Percentiles rank a stretch among this genome's conserved stretches.
Conservation (phyloP, 2,329 filamentous ascomycete genomes). For the Fusarium sp. region DNA sequence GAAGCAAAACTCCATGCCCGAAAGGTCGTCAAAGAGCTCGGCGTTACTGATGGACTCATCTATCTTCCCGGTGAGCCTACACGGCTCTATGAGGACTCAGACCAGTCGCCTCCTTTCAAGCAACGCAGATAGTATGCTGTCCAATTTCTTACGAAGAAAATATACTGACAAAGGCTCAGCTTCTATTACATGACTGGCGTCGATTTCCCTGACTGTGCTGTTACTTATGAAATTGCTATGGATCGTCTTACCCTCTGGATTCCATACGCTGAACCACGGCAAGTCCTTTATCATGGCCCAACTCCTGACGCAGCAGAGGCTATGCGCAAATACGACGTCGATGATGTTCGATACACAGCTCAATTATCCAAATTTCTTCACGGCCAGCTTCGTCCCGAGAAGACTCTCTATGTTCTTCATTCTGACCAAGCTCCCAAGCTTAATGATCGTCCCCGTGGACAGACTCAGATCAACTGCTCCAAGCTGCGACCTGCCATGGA, state of each 20-base stretch:
- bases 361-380: slow-evolving; percentile 64
- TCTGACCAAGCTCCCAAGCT: slow-evolving; percentile 55
- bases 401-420: slow-evolving; percentile 61
- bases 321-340: slow-evolving; percentile 73
- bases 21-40: slow-evolving; percentile 66
- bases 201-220: slow-evolving; percentile 65
- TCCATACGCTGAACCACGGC: slow-evolving; percentile 72
- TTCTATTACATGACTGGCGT: slow-evolving; percentile 71
- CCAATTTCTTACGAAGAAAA: background rate
- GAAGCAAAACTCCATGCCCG: slow-evolving; percentile 68
- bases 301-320: slow-evolving; percentile 72
- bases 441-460: slow-evolving; percentile 54
- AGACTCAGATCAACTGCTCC: slow-evolving; percentile 60
- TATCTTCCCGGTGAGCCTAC: slow-evolving; percentile 67
- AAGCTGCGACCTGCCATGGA: slow-evolving; percentile 80
- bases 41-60: slow-evolving; percentile 63
- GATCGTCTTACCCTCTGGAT: slow-evolving; percentile 80
- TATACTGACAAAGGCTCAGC: slow-evolving; percentile 50
- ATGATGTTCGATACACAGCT: slow-evolving; percentile 73
- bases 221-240: slow-evolving; percentile 68
- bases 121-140: slow-evolving; percentile 68
- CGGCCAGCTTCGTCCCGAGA: slow-evolving; percentile 56
- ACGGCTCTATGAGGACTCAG: slow-evolving; percentile 68
- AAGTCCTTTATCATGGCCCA: slow-evolving; percentile 73
- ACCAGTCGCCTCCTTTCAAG: slow-evolving; percentile 67